Percentiles rank a stretch among this genome's conserved stretches.
Evolutionary conservation across 1,284 basidiomycete species (phyloP).

Genomic region (Lignosus rhinocerotis): DNA sequence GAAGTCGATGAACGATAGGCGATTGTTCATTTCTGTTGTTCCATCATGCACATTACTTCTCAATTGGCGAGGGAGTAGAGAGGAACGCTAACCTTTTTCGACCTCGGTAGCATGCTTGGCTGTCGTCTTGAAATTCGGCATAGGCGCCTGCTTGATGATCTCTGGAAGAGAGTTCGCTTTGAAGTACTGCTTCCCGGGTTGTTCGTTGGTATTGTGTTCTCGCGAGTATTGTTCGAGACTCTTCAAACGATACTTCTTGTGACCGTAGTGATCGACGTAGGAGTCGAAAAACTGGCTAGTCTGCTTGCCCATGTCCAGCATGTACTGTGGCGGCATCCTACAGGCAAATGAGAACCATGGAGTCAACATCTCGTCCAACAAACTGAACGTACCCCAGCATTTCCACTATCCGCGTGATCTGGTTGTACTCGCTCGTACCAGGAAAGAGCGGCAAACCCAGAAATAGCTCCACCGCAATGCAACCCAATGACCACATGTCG

Average conservation of each 20-base stretch:
- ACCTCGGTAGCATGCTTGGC: constrained; percentile 84
- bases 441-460: constrained; percentile 95
- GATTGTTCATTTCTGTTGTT: constrained; percentile 83
- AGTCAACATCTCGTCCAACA: neutral
- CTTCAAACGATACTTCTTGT: constrained; percentile 91
- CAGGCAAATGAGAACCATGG: constrained; percentile 5
- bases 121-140: constrained; percentile 74
- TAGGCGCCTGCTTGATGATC: constrained; percentile 94
- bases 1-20: constrained; percentile 96
- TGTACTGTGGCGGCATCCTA: constrained; percentile 86
- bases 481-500: constrained; percentile 95
- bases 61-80: constrained; percentile 8
- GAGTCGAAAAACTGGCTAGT: constrained; percentile 92
- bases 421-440: constrained; percentile 99
- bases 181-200: constrained; percentile 99
- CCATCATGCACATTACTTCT: constrained; percentile 11
- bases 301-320: constrained; percentile 97
- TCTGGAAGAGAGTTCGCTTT: constrained; percentile 92
- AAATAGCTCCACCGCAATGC: constrained; percentile 98
- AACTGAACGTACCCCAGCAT: constrained; percentile 87
- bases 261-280: constrained; percentile 78
- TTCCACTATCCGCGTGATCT: constrained; percentile 94
- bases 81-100: constrained; percentile 75
- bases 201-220: constrained; percentile 94
- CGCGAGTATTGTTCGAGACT: constrained; percentile 92